phyloP scores from a whole-genome alignment of 352 stramenopile genomes.

The Phytophthora idaei region DNA sequence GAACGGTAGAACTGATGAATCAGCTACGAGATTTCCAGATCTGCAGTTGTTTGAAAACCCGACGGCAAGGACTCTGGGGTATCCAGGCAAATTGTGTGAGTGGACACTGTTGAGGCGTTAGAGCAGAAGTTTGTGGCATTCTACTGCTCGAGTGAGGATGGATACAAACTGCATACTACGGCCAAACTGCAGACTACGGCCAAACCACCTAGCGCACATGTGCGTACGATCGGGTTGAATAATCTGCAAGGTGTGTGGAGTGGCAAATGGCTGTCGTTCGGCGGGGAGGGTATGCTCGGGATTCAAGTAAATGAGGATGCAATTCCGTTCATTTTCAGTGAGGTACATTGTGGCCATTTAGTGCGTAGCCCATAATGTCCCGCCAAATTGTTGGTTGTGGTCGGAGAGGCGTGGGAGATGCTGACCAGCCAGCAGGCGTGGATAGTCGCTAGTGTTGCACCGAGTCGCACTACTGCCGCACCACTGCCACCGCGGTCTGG shows the following conservation, averaged over 20 bases:
- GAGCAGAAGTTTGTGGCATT: constrained; percentile 46
- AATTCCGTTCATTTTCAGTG: constrained; percentile 1
- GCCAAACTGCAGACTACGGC: not conserved
- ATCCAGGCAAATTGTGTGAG: constrained; percentile 47
- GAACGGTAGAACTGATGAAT: constrained; percentile 33
- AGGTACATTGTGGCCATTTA: too few relatives aligned
- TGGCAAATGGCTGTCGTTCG: constrained; percentile 60
- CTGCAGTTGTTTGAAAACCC: constrained; percentile 47
- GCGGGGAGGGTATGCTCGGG: constrained; percentile 52
- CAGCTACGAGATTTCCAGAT: constrained; percentile 34
- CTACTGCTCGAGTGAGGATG: constrained; percentile 27
- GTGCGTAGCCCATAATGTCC: too few relatives aligned
- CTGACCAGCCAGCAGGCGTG: too few relatives aligned
- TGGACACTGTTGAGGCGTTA: constrained; percentile 34
- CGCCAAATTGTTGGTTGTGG: too few relatives aligned
- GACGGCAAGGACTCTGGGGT: constrained; percentile 41
- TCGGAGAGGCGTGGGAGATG: too few relatives aligned
- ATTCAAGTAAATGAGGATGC: constrained; percentile 45
- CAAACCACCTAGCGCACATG: constrained; percentile 6
- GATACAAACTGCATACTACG: constrained; percentile 7
- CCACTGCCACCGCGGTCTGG: too few relatives aligned
- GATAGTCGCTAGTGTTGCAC: too few relatives aligned
- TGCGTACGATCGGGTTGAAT: constrained; percentile 31
- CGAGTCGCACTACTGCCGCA: too few relatives aligned
- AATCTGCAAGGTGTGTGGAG: constrained; percentile 54